Evolutionary conservation across 1,284 basidiomycete genomes (phyloP), one percentile per base, ranked within the genome.

Genomic region (Fomitopsis schrenkii): DNA sequence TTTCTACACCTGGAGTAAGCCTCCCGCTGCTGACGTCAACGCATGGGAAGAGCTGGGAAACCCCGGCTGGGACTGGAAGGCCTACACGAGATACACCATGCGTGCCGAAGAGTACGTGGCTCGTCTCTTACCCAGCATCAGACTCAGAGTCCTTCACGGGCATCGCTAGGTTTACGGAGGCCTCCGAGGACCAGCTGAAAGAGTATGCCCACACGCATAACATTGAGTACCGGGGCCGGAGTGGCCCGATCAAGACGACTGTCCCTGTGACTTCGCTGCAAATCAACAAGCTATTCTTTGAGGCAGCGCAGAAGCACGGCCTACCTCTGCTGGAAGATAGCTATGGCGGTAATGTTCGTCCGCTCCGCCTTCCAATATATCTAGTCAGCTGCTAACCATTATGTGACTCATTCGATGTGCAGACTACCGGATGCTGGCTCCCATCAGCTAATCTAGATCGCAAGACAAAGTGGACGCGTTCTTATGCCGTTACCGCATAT

Each of bases 1-100:
- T 48, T 69, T 69, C 58, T 62, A 65, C 44, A 59, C 60, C 3
- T 71, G 68, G 66, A 63, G 50, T 17, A 71, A 64, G 53, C 71
- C 72, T 5, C 68, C 72, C 1, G 64, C 66, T 2, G 65, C 61
- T 9, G 72, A 73, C 22, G 61, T 73, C n/a, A 65, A 72, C 40
- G 68, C 58, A 52, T 64, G 28, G 30, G 68, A 69, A 53, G 60
- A 62, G 9, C 67, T 71, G 4, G 69, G 70, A 5, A 71, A 71
- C 33, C 61, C 66, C 1, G 70, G 69, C 0, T 71, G 66, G 70
- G 70, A 68, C 61, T 71, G 70, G 70, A 38, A 65, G 15, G 41
- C 61, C 40, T 61, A 66, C 40, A 53, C 65, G 48, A 66, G 63
- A 50, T 64, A 66, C 44, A 30, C 66, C 19, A 52, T 61, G 46